Conservation (phyloP, 441 rosid genomes). For the Gossypium gossypioides region DNA sequence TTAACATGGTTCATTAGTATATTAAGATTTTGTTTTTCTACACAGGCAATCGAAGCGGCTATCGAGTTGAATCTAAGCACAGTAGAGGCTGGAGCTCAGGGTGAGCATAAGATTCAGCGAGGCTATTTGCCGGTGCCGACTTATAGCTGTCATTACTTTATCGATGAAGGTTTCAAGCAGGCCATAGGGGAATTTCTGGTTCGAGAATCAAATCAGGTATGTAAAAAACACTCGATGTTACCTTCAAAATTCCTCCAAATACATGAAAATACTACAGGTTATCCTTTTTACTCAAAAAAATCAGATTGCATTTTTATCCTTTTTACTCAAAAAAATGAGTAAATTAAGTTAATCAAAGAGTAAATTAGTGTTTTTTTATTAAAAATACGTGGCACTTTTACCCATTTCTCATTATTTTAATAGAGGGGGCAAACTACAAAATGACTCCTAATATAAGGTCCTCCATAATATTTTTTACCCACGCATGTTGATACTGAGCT, state of each 20-base stretch:
- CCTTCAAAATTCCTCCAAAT: background rate
- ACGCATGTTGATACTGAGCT: no score
- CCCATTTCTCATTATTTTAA: no score
- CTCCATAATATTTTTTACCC: no score
- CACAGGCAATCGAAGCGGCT: conserved; percentile 9
- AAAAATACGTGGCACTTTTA: no score
- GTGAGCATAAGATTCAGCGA: conserved; percentile 91
- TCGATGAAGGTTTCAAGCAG: conserved; percentile 58
- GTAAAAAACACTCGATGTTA: background rate
- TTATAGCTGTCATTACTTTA: conserved; percentile 82
- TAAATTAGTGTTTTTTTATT: no score
- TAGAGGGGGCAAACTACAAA: no score
- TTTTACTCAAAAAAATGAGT: no score
- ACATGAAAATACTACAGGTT: background rate
- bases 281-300: no score
- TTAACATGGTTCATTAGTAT: background rate
- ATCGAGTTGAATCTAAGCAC: conserved; percentile 16
- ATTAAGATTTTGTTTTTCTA: background rate
- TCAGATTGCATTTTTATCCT: no score
- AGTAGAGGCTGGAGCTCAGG: conserved; percentile 98
- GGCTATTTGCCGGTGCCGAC: conserved; percentile 85
- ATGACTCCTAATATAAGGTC: no score
- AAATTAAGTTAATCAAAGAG: no score
- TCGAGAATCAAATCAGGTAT: conserved; percentile 81
- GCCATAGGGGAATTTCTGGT: conserved; percentile 59